These are phyloP conservation scores for Aegilops longissima DNA, from an alignment of 176 grass and related monocot genomes.

Conservation along the genomic window DNA sequence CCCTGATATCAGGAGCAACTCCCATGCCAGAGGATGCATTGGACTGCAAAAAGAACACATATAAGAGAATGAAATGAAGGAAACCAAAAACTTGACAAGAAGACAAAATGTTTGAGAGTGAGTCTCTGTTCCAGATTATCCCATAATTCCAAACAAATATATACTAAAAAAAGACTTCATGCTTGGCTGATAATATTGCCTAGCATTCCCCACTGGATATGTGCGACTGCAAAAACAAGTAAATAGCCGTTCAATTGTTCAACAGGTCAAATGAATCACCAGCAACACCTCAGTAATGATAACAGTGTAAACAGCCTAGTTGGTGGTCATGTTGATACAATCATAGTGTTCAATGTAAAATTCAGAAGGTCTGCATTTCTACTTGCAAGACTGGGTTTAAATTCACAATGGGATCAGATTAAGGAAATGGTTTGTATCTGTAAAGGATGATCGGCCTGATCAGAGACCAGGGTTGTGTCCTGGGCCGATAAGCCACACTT, in stretches of 20 bases:
- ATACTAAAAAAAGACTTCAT: neutral
- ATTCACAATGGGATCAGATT: neutral
- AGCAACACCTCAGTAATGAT: neutral
- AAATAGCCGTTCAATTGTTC: neutral
- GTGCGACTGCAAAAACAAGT: neutral
- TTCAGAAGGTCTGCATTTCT: neutral
- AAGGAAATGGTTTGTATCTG: neutral
- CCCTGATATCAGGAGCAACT: conserved; percentile 64
- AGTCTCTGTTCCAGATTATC: neutral
- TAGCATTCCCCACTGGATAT: neutral
- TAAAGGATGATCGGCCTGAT: too few relatives aligned
- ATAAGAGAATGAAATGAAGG: neutral
- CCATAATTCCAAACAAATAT: neutral
- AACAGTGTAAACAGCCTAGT: neutral
- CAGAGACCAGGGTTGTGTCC: neutral
- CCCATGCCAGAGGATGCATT: conserved; percentile 87
- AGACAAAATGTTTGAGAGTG: neutral
- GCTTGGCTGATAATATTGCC: neutral
- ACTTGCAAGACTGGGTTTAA: neutral
- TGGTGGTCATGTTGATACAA: neutral
- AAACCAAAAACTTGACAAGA: neutral
- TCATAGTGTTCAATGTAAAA: neutral
- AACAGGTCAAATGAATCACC: neutral
- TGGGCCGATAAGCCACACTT: neutral
- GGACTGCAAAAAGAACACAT: conserved; percentile 45